Conservation (phyloP, 345 rosid species). For the Barbarea vulgaris region DNA sequence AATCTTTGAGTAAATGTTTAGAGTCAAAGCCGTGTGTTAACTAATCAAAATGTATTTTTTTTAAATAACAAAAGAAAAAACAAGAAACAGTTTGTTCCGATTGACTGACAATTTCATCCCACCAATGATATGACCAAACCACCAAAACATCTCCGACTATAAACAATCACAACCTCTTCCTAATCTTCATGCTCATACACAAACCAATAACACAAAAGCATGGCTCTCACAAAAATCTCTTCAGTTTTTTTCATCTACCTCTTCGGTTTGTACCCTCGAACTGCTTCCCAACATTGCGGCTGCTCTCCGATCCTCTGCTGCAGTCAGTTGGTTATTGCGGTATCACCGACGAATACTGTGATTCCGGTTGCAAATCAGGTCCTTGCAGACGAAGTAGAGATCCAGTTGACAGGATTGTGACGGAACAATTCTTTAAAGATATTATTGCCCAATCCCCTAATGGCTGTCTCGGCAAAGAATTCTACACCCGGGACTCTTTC, state of each 20-base stretch:
- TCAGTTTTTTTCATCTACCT: conserved; percentile 8
- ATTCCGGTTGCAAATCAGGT: conserved; percentile 46
- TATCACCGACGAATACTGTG: conserved; percentile 23
- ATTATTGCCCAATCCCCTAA: conserved; percentile 40
- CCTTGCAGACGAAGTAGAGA: conserved; percentile 44
- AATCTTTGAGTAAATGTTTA: background rate
- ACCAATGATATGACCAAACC: background rate
- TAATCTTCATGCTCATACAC: conserved; percentile 14
- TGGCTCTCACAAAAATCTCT: conserved; percentile 14
- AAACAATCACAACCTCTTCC: background rate
- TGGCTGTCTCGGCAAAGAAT: conserved; percentile 50
- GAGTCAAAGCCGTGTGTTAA: conserved; percentile 7
- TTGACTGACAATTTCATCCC: background rate
- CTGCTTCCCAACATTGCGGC: conserved; percentile 40
- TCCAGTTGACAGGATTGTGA: conserved; percentile 48
- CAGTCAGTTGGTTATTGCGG: conserved; percentile 44
- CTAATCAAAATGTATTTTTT: background rate
- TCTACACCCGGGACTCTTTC: conserved; percentile 49
- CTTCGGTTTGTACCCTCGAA: conserved; percentile 8
- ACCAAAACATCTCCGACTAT: background rate
- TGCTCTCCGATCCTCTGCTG: conserved; percentile 47
- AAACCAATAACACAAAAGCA: background rate
- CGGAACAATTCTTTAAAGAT: conserved; percentile 46
- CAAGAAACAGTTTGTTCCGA: background rate
- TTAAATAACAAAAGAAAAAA: too few species aligned